These are phyloP conservation scores for Lepidium didymum DNA, from an alignment of 345 rosid genomes.

Conservation along the genomic window DNA sequence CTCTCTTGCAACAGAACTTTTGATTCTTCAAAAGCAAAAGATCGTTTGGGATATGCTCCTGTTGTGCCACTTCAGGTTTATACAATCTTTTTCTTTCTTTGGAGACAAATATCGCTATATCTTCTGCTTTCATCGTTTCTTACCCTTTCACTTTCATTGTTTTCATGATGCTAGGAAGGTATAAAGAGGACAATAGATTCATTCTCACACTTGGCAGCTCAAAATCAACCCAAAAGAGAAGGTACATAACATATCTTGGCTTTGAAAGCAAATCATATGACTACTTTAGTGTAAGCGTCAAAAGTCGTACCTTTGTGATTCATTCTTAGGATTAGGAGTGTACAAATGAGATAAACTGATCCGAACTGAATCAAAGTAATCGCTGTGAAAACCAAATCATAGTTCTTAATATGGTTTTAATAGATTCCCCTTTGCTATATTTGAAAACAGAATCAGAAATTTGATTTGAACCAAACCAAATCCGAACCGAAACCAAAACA, in stretches of 20 bases:
- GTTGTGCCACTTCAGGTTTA: constrained; percentile 72
- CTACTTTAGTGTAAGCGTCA: not conserved
- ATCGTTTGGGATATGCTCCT: constrained; percentile 70
- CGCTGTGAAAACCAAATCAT: not conserved
- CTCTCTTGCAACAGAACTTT: constrained; percentile 80
- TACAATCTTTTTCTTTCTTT: constrained; percentile 8
- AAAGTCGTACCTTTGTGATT: not conserved
- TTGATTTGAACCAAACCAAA: not conserved
- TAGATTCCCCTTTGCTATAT: not conserved
- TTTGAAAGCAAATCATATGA: not conserved
- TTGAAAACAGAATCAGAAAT: not conserved
- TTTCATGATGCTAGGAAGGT: constrained; percentile 56
- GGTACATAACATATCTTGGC: constrained; percentile 37
- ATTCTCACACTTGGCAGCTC: constrained; percentile 60
- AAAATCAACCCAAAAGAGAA: constrained; percentile 44
- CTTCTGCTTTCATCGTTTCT: not conserved
- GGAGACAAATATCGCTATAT: not conserved
- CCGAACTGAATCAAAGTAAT: not conserved
- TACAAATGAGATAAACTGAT: not conserved
- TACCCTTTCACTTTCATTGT: not conserved
- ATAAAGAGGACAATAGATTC: constrained; percentile 69
- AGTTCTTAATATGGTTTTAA: not conserved
- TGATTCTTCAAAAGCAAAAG: constrained; percentile 71
- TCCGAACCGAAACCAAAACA: not conserved
- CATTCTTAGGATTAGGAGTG: not conserved